Evolutionary conservation across 2,329 filamentous ascomycete species (phyloP).

Genomic region (Lojkania enalia): DNA sequence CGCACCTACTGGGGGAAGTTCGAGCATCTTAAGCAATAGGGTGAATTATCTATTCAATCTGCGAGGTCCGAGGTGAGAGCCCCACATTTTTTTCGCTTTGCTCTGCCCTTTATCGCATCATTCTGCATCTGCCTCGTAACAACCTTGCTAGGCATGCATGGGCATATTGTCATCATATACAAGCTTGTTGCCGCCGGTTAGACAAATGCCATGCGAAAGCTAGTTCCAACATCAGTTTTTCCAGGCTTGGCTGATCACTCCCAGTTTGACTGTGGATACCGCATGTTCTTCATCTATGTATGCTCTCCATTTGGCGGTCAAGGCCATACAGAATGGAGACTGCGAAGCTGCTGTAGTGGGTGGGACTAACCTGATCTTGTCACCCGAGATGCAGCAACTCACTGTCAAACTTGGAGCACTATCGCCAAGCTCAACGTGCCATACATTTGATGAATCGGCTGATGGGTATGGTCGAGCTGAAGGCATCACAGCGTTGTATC

Average conservation of each 20-base stretch:
- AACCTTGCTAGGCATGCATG: too few relatives aligned
- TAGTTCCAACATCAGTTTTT: too few relatives aligned
- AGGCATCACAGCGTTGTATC: slow-evolving; percentile 21
- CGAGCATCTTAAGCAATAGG: slow-evolving; percentile 28
- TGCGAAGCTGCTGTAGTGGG: slow-evolving; percentile 29
- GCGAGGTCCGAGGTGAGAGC: slow-evolving; percentile 23
- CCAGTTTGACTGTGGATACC: slow-evolving; percentile 27
- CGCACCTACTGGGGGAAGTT: slow-evolving; percentile 15
- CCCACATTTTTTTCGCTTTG: not conserved
- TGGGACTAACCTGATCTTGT: slow-evolving; percentile 21
- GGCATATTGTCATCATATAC: not conserved
- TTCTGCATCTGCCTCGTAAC: too few relatives aligned
- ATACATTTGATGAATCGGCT: slow-evolving; percentile 27
- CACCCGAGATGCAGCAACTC: slow-evolving; percentile 12
- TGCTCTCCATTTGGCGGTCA: slow-evolving; percentile 26
- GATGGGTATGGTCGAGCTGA: slow-evolving; percentile 30
- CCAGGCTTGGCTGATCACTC: too few relatives aligned
- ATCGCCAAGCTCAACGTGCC: slow-evolving; percentile 19
- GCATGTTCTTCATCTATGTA: slow-evolving; percentile 32
- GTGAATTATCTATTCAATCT: slow-evolving; percentile 35
- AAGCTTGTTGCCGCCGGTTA: too few relatives aligned
- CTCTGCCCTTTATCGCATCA: not conserved
- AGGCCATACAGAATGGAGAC: slow-evolving; percentile 19
- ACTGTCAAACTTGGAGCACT: slow-evolving; percentile 22
- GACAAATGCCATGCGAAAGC: too few relatives aligned